Conservation (phyloP, 352 stramenopile species). For the Globisporangium canariense region DNA sequence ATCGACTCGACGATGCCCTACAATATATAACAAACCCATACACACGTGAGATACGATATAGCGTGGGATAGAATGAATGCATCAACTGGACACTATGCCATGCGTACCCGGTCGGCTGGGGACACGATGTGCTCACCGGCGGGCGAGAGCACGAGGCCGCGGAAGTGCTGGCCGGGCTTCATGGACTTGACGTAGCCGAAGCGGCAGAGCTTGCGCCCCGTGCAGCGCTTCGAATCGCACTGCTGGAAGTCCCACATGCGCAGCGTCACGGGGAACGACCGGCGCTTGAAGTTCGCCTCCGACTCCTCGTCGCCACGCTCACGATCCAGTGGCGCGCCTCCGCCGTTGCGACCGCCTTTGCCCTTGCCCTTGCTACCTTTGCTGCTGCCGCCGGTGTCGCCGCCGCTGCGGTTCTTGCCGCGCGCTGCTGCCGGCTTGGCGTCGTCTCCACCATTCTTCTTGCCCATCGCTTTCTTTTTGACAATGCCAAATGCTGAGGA, state of each 20-base stretch:
- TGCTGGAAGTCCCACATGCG: constrained; percentile 96
- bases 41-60: not conserved
- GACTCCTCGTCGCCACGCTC: constrained; percentile 58
- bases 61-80: not conserved
- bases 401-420: constrained; percentile 11
- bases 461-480: constrained; percentile 8
- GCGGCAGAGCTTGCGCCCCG: constrained; percentile 90
- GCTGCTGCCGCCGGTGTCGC: not conserved
- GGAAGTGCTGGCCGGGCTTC: constrained; percentile 90
- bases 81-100: not conserved
- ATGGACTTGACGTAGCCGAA: constrained; percentile 92
- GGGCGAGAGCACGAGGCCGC: constrained; percentile 93
- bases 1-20: constrained; percentile 66
- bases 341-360: constrained; percentile 17
- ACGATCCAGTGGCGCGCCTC: constrained; percentile 13
- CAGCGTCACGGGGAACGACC: constrained; percentile 77
- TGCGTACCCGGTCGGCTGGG: constrained; percentile 70
- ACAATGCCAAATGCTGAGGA: too few species aligned
- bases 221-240: constrained; percentile 94
- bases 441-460: constrained; percentile 17
- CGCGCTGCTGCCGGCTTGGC: constrained; percentile 14
- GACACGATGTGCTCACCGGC: constrained; percentile 90
- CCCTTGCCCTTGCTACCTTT: constrained; percentile 7
- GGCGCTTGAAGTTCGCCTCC: constrained; percentile 58
- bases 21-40: constrained; percentile 3